Evolutionary conservation across 139 green algal genomes (phyloP).

Genomic region (Auxenochlorella pyrenoidosa): DNA sequence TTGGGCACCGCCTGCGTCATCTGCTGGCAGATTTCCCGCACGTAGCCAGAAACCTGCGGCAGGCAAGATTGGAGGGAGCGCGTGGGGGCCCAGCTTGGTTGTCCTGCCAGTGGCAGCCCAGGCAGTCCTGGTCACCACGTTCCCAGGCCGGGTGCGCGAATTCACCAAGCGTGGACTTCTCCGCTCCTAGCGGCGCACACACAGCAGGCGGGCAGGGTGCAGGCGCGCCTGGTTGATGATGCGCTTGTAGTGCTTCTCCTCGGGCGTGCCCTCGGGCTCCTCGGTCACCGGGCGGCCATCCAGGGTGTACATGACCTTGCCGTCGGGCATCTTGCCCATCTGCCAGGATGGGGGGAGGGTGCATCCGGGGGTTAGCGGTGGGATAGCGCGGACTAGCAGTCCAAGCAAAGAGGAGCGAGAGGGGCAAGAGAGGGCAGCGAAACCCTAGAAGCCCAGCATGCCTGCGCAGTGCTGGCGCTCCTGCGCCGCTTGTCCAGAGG

Average conservation of each 20-base stretch:
- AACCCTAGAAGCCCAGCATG: background rate
- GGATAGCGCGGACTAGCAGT: background rate
- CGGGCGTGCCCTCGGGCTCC: slow-evolving; percentile 48
- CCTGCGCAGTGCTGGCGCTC: background rate
- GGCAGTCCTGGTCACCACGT: too few species aligned
- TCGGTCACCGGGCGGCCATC: slow-evolving; percentile 56
- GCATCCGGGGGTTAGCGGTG: background rate
- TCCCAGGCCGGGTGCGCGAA: too few species aligned
- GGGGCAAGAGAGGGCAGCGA: background rate
- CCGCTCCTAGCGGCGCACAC: too few species aligned
- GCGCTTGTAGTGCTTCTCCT: slow-evolving; percentile 73
- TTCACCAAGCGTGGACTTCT: too few species aligned
- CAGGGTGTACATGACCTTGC: slow-evolving; percentile 62
- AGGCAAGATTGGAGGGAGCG: too few species aligned
- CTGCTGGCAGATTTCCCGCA: slow-evolving; percentile 88
- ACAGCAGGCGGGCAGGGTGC: too few species aligned
- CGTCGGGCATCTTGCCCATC: slow-evolving; percentile 58
- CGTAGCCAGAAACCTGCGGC: slow-evolving; percentile 82
- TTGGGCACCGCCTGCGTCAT: slow-evolving; percentile 93
- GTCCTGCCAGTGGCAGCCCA: too few species aligned
- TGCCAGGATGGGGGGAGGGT: slow-evolving; percentile 4
- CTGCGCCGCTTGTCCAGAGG: too few species aligned
- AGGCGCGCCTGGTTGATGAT: slow-evolving; percentile 75
- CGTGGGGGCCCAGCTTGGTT: too few species aligned
- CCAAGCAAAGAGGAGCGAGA: background rate